phyloP scores from a whole-genome alignment of 1,139 yeast genomes.

The Scheffersomyces lignicola region DNA sequence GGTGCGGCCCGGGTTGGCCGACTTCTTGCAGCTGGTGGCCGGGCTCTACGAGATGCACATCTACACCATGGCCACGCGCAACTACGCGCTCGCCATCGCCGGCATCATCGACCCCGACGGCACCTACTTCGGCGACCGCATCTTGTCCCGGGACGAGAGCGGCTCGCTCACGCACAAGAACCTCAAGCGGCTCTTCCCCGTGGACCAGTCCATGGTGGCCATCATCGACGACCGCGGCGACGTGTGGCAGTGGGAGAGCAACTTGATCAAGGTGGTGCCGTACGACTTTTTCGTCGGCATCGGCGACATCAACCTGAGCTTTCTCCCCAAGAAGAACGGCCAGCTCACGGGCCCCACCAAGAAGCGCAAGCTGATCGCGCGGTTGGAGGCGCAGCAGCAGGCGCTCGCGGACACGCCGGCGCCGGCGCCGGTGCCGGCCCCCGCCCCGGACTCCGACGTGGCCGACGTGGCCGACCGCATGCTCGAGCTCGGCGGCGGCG shows the following conservation, averaged over 20 bases:
- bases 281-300: conserved; percentile 95
- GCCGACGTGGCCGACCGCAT: conserved; percentile 54
- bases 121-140: conserved; percentile 83
- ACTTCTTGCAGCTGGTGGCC: conserved; percentile 65
- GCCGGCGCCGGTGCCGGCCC: conserved; percentile 12
- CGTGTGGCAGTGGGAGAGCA: conserved; percentile 98
- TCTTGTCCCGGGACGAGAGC: conserved; percentile 90
- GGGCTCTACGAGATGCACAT: conserved; percentile 85
- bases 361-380: conserved; percentile 56
- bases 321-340: conserved; percentile 79
- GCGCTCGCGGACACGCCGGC: conserved; percentile 6
- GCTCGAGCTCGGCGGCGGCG: conserved; percentile 50
- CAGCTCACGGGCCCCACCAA: conserved; percentile 69
- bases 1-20: conserved; percentile 80
- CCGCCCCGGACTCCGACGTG: too few species aligned
- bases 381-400: conserved; percentile 37
- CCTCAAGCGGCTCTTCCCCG: conserved; percentile 85
- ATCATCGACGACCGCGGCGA: conserved; percentile 98
- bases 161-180: conserved; percentile 91
- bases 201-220: conserved; percentile 94
- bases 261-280: conserved; percentile 88
- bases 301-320: conserved; percentile 95
- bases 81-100: conserved; percentile 90
- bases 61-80: conserved; percentile 98
- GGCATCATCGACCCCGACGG: conserved; percentile 90